phyloP scores from a whole-genome alignment of 2,329 filamentous ascomycete genomes.

The Talaromyces albobiverticillius region DNA sequence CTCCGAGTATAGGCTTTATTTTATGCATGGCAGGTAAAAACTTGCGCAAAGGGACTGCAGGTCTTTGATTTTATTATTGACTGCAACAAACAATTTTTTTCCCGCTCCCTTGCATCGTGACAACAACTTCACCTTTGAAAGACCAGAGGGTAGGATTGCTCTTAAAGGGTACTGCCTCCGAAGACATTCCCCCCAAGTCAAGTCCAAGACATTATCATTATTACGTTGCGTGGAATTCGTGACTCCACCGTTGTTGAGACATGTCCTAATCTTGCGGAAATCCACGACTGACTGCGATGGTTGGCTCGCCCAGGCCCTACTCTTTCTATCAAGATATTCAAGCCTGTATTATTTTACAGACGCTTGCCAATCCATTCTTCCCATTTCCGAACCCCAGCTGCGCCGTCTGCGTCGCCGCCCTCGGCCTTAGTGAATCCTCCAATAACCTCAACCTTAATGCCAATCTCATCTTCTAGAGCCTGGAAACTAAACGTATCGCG shows the following conservation, averaged over 20 bases:
- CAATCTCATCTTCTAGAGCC: slow-evolving; percentile 75
- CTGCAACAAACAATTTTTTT: too few species aligned
- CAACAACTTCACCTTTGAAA: neutral
- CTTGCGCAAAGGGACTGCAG: neutral
- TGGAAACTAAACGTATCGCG: slow-evolving; percentile 74
- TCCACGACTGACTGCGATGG: neutral
- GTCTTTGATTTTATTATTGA: neutral
- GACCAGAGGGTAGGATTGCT: too few species aligned
- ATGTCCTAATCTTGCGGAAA: neutral
- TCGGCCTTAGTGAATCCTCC: slow-evolving; percentile 65
- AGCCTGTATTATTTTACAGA: slow-evolving; percentile 48
- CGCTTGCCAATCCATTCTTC: slow-evolving; percentile 84
- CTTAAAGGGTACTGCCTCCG: neutral
- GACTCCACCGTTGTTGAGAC: too few species aligned
- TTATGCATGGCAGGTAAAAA: neutral
- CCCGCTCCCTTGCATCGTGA: neutral
- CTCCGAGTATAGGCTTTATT: neutral
- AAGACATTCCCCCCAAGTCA: too few species aligned
- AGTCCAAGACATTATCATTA: neutral
- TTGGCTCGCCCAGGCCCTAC: neutral
- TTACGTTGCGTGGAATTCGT: neutral
- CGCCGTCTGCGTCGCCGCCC: slow-evolving; percentile 44
- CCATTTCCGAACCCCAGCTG: slow-evolving; percentile 75
- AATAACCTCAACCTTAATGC: slow-evolving; percentile 71
- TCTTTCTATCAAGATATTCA: neutral